phyloP scores from a whole-genome alignment of 192 early-diverging fungal species.

The Backusella sp. region DNA sequence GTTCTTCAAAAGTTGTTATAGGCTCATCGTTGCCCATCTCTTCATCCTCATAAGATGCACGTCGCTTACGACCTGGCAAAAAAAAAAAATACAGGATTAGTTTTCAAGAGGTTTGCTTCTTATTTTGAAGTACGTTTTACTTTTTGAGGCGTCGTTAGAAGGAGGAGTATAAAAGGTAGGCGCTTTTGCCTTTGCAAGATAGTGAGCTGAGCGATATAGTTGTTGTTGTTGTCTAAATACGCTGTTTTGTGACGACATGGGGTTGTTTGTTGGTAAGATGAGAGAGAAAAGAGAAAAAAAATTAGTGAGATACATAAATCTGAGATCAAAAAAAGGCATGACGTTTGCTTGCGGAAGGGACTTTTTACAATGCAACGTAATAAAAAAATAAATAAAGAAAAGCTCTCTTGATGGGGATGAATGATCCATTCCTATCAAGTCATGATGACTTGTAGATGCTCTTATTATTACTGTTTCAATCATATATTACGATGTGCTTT shows the following conservation, averaged over 20 bases:
- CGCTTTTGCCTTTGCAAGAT: conserved; percentile 4
- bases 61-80: conserved; percentile 30
- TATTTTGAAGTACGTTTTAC: not conserved
- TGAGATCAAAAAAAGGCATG: too few relatives aligned
- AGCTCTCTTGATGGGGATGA: too few relatives aligned
- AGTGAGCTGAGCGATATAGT: conserved; percentile 26
- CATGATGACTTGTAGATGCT: too few relatives aligned
- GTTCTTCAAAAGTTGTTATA: not conserved
- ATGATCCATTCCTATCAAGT: too few relatives aligned
- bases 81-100: not conserved
- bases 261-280: too few relatives aligned
- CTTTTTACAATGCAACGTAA: too few relatives aligned
- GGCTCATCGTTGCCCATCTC: conserved; percentile 11
- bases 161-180: conserved; percentile 23
- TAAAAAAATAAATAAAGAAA: too few relatives aligned
- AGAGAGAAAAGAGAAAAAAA: not conserved
- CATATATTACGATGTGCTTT: too few relatives aligned
- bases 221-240: conserved; percentile 31
- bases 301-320: not conserved
- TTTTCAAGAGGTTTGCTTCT: not conserved
- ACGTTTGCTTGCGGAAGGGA: too few relatives aligned
- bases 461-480: too few relatives aligned
- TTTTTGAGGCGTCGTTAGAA: not conserved
- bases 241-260: conserved; percentile 22
- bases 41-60: conserved; percentile 35